Conservation (phyloP, 345 rosid genomes). For the Draba incana region DNA sequence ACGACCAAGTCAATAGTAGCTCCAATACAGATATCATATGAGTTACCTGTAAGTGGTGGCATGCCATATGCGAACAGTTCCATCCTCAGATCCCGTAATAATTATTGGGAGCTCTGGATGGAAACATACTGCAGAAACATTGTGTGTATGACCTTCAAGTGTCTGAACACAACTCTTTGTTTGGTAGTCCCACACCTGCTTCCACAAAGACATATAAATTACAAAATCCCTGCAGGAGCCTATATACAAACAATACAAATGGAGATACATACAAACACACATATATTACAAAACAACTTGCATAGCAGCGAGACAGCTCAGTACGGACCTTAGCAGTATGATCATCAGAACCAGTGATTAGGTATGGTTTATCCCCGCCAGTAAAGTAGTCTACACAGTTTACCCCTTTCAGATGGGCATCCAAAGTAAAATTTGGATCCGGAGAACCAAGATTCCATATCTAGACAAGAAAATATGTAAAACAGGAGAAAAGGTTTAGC, state of each 20-base stretch:
- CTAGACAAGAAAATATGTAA: slow-evolving; percentile 46
- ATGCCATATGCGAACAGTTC: slow-evolving; percentile 84
- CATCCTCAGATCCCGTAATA: slow-evolving; percentile 87
- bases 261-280: slow-evolving; percentile 23
- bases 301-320: slow-evolving; percentile 22
- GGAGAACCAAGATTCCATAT: slow-evolving; percentile 92
- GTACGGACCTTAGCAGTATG: slow-evolving; percentile 80
- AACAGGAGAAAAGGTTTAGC: slow-evolving; percentile 12
- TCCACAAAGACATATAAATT: slow-evolving; percentile 36
- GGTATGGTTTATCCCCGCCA: slow-evolving; percentile 70
- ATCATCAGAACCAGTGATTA: slow-evolving; percentile 91
- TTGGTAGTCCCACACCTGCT: slow-evolving; percentile 86
- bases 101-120: slow-evolving; percentile 88
- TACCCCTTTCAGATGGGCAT: slow-evolving; percentile 86
- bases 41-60: slow-evolving; percentile 75
- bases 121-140: slow-evolving; percentile 79
- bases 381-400: slow-evolving; percentile 83
- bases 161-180: slow-evolving; percentile 81
- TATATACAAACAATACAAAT: slow-evolving; percentile 22
- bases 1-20: slow-evolving; percentile 3
- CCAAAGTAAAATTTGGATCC: slow-evolving; percentile 71
- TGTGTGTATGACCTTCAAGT: slow-evolving; percentile 85
- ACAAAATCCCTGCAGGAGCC: slow-evolving; percentile 23
- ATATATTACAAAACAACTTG: slow-evolving; percentile 20
- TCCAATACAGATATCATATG: slow-evolving; percentile 13